phyloP scores from a whole-genome alignment of 1,139 yeast genomes.

The Lodderomyces theae region DNA sequence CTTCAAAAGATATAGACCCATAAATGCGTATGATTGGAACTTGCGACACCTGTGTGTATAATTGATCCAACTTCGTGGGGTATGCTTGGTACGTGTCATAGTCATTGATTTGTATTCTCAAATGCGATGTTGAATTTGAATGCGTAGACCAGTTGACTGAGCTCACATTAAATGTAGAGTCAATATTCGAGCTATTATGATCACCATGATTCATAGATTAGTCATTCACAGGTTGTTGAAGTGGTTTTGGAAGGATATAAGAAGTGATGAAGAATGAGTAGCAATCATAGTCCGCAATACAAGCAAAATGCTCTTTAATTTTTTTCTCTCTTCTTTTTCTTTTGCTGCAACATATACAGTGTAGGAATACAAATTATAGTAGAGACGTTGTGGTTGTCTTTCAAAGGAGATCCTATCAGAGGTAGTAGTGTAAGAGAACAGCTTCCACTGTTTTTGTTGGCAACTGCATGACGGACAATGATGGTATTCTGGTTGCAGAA shows the following conservation, averaged over 20 bases:
- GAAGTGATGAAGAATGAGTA: neutral
- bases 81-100: constrained; percentile 61
- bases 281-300: too few relatives aligned
- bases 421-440: too few relatives aligned
- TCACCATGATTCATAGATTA: constrained; percentile 1
- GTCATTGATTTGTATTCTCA: constrained; percentile 48
- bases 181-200: neutral
- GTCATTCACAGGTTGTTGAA: neutral
- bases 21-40: constrained; percentile 79
- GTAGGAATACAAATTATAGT: too few relatives aligned
- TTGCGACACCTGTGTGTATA: constrained; percentile 33
- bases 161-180: constrained; percentile 7
- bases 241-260: neutral
- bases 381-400: too few relatives aligned
- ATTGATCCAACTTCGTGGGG: constrained; percentile 35
- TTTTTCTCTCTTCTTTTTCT: too few relatives aligned
- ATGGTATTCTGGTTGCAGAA: neutral
- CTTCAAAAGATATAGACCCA: constrained; percentile 51
- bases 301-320: too few relatives aligned
- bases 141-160: constrained; percentile 11
- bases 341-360: too few relatives aligned
- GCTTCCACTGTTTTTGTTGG: too few relatives aligned
- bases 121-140: constrained; percentile 8
- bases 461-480: too few relatives aligned
- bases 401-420: too few relatives aligned